phyloP scores from a whole-genome alignment of 2,329 filamentous ascomycete genomes.

The Penicillium sp. region DNA sequence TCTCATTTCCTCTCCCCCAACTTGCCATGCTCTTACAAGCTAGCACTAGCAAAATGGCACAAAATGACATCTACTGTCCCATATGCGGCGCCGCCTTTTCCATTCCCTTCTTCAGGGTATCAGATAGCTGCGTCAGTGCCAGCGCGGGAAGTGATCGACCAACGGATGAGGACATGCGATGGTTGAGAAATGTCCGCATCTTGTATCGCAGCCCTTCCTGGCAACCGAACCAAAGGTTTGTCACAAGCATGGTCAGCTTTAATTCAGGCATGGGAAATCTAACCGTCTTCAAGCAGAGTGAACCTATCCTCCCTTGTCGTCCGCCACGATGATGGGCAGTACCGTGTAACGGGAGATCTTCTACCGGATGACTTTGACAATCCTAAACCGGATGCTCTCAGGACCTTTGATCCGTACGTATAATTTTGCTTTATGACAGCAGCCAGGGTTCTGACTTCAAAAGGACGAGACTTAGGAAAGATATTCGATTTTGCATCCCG shows the following conservation, averaged over 20 bases:
- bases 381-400: neutral
- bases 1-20: neutral
- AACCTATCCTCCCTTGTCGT: neutral
- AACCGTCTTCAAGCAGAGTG: neutral
- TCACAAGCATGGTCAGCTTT: too few species aligned
- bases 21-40: too few species aligned
- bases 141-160: neutral
- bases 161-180: neutral
- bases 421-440: neutral
- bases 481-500: neutral
- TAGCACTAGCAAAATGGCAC: neutral
- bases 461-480: neutral
- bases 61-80: neutral
- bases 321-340: neutral
- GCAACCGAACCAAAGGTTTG: too few species aligned
- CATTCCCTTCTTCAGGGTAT: neutral
- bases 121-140: neutral
- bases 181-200: neutral
- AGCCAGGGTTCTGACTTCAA: neutral
- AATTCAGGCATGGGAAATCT: too few species aligned
- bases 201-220: neutral
- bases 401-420: neutral
- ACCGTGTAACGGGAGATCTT: neutral
- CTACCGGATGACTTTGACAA: neutral
- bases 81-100: neutral